A percentile compares a stretch with the other conserved stretches of the same genome.
These are phyloP conservation scores for Botryotinia globosa DNA, from an alignment of 2,329 filamentous ascomycete genomes.

Conservation along the genomic window DNA sequence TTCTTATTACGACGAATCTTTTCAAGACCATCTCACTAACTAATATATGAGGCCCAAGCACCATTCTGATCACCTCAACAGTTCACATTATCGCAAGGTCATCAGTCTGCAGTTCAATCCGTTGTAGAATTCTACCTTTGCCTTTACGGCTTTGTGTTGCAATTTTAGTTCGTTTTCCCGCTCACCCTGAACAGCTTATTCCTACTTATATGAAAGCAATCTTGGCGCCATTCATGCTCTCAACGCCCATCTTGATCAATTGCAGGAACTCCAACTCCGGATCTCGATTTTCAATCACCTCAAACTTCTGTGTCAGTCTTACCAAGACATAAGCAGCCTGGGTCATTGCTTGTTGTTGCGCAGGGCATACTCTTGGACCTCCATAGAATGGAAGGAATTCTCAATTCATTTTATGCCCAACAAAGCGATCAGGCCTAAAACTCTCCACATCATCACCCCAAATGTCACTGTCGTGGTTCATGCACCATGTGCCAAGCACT, in stretches of 20 bases:
- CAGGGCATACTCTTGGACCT: conserved; percentile 58
- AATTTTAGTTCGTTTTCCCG: no score
- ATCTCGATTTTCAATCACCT: conserved; percentile 19
- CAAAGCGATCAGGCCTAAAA: conserved; percentile 75
- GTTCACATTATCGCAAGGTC: no score
- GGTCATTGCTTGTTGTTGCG: conserved; percentile 22
- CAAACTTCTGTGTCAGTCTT: conserved; percentile 17
- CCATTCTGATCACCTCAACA: neutral
- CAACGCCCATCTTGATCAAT: conserved; percentile 8
- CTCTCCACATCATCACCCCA: conserved; percentile 69
- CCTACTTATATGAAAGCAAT: neutral
- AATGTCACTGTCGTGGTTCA: conserved; percentile 47
- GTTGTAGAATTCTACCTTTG: neutral
- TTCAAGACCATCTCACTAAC: neutral
- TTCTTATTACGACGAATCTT: neutral
- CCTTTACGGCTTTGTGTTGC: neutral
- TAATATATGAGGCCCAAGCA: neutral
- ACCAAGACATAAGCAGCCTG: conserved; percentile 20
- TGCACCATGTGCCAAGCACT: conserved; percentile 26
- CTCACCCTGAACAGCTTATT: neutral
- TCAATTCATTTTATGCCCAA: conserved; percentile 58
- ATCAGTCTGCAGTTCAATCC: neutral
- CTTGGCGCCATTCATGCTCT: conserved; percentile 1
- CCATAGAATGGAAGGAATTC: conserved; percentile 74
- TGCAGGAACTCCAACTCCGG: conserved; percentile 14